phyloP scores from a whole-genome alignment of 2,329 filamentous ascomycete species.

The Talaromyces sp. region DNA sequence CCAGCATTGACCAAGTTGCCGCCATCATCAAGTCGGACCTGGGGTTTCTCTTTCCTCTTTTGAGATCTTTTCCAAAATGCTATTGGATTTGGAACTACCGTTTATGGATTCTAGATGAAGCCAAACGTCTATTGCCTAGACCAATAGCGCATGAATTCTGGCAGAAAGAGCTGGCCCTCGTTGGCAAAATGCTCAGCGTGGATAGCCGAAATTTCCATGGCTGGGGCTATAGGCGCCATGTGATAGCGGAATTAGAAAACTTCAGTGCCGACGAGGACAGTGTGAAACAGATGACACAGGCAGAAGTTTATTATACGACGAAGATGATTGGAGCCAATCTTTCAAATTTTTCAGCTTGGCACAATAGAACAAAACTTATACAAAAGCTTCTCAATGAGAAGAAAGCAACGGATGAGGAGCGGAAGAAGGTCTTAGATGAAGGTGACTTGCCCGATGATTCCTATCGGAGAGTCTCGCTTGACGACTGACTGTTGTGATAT shows the following conservation, averaged over 20 bases:
- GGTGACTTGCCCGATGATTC: constrained; percentile 43
- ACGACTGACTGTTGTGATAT: background rate
- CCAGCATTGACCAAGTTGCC: constrained; percentile 43
- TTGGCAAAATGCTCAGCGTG: constrained; percentile 79
- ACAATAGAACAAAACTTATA: constrained; percentile 81
- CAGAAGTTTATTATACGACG: constrained; percentile 85
- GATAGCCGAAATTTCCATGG: constrained; percentile 95
- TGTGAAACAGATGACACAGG: constrained; percentile 60
- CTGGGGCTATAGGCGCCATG: constrained; percentile 82
- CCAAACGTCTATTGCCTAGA: constrained; percentile 58
- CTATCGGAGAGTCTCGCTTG: background rate
- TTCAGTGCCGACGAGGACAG: constrained; percentile 29
- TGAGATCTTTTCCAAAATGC: constrained; percentile 87
- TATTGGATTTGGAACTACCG: constrained; percentile 99
- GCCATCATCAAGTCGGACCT: constrained; percentile 67
- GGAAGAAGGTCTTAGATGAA: constrained; percentile 66
- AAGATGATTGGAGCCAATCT: constrained; percentile 81
- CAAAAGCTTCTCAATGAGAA: constrained; percentile 69
- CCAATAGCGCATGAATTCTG: constrained; percentile 63
- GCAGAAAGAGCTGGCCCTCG: constrained; percentile 76
- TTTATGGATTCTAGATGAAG: constrained; percentile 73
- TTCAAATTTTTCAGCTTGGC: constrained; percentile 97
- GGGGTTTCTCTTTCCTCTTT: constrained; percentile 74
- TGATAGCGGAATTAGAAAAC: constrained; percentile 72
- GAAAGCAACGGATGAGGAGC: constrained; percentile 56